Evolutionary conservation across 257 asterid species (phyloP).

Genomic region (Plantago major): DNA sequence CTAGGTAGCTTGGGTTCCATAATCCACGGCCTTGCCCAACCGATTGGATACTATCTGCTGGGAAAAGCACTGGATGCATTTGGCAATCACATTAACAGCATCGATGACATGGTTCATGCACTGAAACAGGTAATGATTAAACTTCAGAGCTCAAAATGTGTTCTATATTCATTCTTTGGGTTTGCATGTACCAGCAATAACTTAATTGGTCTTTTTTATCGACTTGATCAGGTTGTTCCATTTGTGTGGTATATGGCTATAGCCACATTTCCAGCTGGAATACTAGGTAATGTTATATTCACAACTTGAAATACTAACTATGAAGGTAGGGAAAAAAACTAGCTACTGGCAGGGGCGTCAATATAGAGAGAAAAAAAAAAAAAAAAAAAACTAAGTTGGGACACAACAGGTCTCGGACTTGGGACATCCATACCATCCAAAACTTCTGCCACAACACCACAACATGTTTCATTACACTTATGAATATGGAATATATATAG

Average conservation of each 20-base stretch:
- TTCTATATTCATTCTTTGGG: neutral
- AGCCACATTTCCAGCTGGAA: constrained; percentile 84
- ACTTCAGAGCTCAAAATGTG: neutral
- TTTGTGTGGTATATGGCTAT: constrained; percentile 87
- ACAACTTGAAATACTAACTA: too few relatives aligned
- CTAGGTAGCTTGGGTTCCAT: constrained; percentile 66
- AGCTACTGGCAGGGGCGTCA: too few relatives aligned
- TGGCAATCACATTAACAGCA: constrained; percentile 48
- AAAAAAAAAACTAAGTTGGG: too few relatives aligned
- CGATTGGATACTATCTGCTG: constrained; percentile 59
- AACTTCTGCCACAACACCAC: too few relatives aligned
- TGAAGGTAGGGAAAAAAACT: too few relatives aligned
- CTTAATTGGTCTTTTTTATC: neutral
- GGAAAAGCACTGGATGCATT: constrained; percentile 75
- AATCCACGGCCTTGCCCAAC: constrained; percentile 79
- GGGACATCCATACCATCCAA: too few relatives aligned
- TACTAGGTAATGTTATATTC: constrained; percentile 38
- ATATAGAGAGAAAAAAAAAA: too few relatives aligned
- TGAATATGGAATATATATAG: too few relatives aligned
- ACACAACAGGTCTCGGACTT: too few relatives aligned
- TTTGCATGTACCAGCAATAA: neutral
- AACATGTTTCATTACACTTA: too few relatives aligned
- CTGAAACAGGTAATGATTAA: constrained; percentile 39
- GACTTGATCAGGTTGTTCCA: constrained; percentile 57
- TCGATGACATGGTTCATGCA: constrained; percentile 59